A percentile compares a stretch with the other conserved stretches of the same genome.
These are phyloP conservation scores for Penicillium griseofulvum DNA, from an alignment of 2,329 filamentous ascomycete species.

Conservation along the genomic window DNA sequence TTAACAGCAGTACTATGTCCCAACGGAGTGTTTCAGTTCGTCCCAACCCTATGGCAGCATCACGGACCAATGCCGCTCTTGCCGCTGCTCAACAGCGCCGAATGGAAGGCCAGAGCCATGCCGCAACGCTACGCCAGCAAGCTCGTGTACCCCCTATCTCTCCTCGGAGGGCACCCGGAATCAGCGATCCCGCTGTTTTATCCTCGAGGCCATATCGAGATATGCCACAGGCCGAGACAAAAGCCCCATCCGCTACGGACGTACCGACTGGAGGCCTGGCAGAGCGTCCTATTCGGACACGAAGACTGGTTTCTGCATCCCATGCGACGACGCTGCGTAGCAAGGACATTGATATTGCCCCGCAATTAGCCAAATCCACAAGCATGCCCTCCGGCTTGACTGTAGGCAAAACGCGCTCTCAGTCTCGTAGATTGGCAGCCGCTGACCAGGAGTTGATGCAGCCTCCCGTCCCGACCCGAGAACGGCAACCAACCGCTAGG, in stretches of 20 bases:
- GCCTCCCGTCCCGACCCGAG: conserved; percentile 14
- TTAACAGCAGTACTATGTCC: conserved; percentile 30
- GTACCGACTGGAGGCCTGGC: conserved; percentile 34
- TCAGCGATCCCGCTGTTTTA: conserved; percentile 22
- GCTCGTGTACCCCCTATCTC: conserved; percentile 36
- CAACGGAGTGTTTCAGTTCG: conserved; percentile 28
- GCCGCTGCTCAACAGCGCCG: conserved; percentile 42
- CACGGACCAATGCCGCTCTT: conserved; percentile 41
- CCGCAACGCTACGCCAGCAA: conserved; percentile 48
- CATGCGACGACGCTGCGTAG: conserved; percentile 36
- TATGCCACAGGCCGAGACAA: conserved; percentile 15
- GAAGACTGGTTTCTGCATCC: conserved; percentile 35
- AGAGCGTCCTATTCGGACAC: conserved; percentile 40
- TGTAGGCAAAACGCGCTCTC: conserved; percentile 44
- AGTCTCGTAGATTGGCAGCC: conserved; percentile 39
- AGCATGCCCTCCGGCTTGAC: conserved; percentile 34
- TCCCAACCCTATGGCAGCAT: conserved; percentile 29
- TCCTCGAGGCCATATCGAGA: conserved; percentile 19
- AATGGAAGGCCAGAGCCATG: conserved; percentile 46
- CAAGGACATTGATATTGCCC: conserved; percentile 25
- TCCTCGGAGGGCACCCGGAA: conserved; percentile 26
- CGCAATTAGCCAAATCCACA: conserved; percentile 32
- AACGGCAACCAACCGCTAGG: conserved; percentile 22
- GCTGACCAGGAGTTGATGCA: conserved; percentile 23
- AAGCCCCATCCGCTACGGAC: conserved; percentile 6